phyloP scores from a whole-genome alignment of 305 asterid species.

The Plantago coronopus region DNA sequence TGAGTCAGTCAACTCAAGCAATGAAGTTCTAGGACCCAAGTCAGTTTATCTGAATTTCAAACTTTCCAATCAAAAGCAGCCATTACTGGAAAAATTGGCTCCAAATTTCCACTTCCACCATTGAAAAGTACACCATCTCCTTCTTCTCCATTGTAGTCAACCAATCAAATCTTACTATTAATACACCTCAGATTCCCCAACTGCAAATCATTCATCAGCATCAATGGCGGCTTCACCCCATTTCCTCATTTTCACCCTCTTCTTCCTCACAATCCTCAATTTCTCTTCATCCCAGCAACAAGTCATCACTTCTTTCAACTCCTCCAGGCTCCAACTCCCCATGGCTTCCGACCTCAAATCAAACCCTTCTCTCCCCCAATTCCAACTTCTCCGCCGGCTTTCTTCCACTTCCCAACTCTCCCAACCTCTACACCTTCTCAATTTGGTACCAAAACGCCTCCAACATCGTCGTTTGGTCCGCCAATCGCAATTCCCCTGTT shows the following conservation, averaged over 20 bases:
- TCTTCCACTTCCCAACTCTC: constrained; percentile 32
- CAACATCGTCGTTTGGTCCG: constrained; percentile 58
- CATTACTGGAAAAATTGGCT: too few relatives aligned
- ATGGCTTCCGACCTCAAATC: constrained; percentile 63
- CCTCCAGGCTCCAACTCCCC: constrained; percentile 43
- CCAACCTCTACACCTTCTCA: constrained; percentile 52
- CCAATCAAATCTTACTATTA: neutral
- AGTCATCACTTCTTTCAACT: constrained; percentile 36
- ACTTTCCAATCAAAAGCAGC: too few relatives aligned
- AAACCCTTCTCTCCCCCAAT: constrained; percentile 47
- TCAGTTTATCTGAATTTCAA: too few relatives aligned
- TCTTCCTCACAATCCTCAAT: constrained; percentile 25
- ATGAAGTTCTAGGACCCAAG: too few relatives aligned
- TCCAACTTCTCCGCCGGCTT: constrained; percentile 77
- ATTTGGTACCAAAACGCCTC: constrained; percentile 49
- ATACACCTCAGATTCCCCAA: too few relatives aligned
- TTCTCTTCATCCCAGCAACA: constrained; percentile 37
- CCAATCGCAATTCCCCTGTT: constrained; percentile 40
- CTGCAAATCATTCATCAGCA: neutral
- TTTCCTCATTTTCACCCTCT: constrained; percentile 26
- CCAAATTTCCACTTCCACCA: too few relatives aligned
- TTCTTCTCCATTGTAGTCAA: neutral
- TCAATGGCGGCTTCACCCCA: constrained; percentile 20
- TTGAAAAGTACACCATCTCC: too few relatives aligned
- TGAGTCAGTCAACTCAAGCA: too few relatives aligned